These are phyloP conservation scores for Scleroderma bovista DNA, from an alignment of 768 basidiomycete genomes.

Conservation along the genomic window DNA sequence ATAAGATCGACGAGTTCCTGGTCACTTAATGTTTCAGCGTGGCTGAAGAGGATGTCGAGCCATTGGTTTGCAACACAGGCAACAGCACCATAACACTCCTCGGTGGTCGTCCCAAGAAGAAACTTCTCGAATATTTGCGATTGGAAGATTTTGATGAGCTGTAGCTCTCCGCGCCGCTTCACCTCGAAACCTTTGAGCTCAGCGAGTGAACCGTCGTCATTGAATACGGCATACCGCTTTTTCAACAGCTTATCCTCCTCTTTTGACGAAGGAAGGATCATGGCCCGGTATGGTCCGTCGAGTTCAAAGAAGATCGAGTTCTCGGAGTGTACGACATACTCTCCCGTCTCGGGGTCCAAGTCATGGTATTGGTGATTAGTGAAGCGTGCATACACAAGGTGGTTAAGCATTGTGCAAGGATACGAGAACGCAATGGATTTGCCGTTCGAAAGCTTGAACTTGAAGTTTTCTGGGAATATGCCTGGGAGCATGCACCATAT, in stretches of 20 bases:
- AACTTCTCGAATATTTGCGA: slow-evolving; percentile 98
- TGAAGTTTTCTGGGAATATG: slow-evolving; percentile 97
- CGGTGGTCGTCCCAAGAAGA: slow-evolving; percentile 84
- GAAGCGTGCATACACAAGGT: slow-evolving; percentile 91
- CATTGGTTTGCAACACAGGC: slow-evolving; percentile 93
- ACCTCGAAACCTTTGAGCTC: slow-evolving; percentile 99
- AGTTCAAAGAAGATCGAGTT: slow-evolving; percentile 99
- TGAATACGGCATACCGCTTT: slow-evolving; percentile 98
- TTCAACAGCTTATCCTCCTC: slow-evolving; percentile 98
- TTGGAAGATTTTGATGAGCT: slow-evolving; percentile 99
- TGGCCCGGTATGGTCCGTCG: slow-evolving; percentile 96
- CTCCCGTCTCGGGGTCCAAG: slow-evolving; percentile 76
- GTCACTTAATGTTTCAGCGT: slow-evolving; percentile 78
- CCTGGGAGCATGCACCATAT: slow-evolving; percentile 99
- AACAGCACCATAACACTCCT: slow-evolving; percentile 94
- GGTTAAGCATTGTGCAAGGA: slow-evolving; percentile 99
- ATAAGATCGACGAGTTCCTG: slow-evolving; percentile 96
- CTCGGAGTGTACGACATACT: slow-evolving; percentile 84
- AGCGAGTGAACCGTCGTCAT: slow-evolving; percentile 94
- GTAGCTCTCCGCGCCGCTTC: slow-evolving; percentile 94
- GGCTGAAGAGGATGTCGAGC: slow-evolving; percentile 91
- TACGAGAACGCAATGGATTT: slow-evolving; percentile 90
- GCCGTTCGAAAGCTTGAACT: slow-evolving; percentile 83
- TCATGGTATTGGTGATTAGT: slow-evolving; percentile 99
- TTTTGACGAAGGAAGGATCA: slow-evolving; percentile 98